A percentile compares a stretch with the other conserved stretches of the same genome.
Conservation (phyloP, 305 asterid genomes). For the Salvia sclarea region DNA sequence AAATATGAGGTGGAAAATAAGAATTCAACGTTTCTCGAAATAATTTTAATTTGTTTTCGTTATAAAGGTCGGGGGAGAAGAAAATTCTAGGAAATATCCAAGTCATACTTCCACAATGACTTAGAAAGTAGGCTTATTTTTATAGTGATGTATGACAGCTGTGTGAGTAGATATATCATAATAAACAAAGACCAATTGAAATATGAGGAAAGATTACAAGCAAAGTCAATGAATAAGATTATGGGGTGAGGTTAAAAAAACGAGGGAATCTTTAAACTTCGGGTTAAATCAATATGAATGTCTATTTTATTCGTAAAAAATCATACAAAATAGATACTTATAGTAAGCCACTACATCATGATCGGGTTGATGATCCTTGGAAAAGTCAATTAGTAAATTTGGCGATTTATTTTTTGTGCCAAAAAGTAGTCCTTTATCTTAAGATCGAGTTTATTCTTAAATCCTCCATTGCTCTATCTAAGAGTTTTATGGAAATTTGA, state of each 20-base stretch:
- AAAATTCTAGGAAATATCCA: conserved; percentile 16
- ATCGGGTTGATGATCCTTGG: not conserved
- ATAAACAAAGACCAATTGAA: conserved; percentile 21
- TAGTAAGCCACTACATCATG: not conserved
- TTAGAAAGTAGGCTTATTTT: not conserved
- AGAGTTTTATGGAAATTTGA: no score
- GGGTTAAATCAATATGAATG: not conserved
- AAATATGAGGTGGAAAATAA: no score
- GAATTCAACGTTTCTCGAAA: no score
- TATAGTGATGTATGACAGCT: not conserved
- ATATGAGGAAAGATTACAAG: not conserved
- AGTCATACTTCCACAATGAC: conserved; percentile 18
- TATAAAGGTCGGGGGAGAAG: no score
- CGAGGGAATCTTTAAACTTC: conserved; percentile 10
- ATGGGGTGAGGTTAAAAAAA: not conserved
- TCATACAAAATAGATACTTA: not conserved
- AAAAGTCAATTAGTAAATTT: no score
- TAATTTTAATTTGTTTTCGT: no score
- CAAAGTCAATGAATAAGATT: conserved; percentile 15
- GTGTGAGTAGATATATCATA: conserved; percentile 1
- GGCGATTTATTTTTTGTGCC: no score
- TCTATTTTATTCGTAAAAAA: not conserved
- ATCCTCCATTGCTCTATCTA: no score
- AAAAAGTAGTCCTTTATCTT: no score
- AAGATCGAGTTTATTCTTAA: no score